Evolutionary conservation across 306 rosid genomes (phyloP).

Genomic region (Styphnolobium japonicum): DNA sequence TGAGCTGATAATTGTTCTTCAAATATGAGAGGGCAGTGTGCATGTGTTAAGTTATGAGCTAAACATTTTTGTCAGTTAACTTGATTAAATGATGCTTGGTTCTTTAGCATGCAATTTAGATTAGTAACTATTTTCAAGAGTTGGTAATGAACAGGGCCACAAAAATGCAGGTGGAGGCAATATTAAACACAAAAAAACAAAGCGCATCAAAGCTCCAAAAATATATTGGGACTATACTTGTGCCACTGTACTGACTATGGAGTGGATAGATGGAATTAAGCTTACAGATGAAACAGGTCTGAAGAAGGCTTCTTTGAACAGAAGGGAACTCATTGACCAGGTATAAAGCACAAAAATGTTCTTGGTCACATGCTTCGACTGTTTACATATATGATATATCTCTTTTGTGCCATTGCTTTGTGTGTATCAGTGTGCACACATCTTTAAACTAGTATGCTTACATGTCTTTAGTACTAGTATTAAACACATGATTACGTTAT

Average conservation of each 20-base stretch:
- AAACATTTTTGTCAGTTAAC: conserved; percentile 10
- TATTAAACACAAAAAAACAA: conserved; percentile 25
- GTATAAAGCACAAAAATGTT: conserved; percentile 35
- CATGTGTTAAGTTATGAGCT: neutral
- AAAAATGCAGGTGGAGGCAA: conserved; percentile 35
- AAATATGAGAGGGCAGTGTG: conserved; percentile 15
- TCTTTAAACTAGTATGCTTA: conserved; percentile 7
- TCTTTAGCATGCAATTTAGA: conserved; percentile 24
- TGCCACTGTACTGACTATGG: conserved; percentile 88
- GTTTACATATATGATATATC: neutral
- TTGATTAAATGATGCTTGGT: conserved; percentile 11
- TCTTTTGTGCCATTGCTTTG: neutral
- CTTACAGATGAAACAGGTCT: conserved; percentile 77
- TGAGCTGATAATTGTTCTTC: conserved; percentile 14
- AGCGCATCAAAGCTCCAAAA: conserved; percentile 77
- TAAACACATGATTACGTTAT: neutral
- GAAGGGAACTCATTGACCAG: conserved; percentile 88
- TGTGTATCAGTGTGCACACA: neutral
- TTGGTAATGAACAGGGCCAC: conserved; percentile 32
- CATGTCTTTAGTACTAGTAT: neutral
- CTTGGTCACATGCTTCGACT: conserved; percentile 17
- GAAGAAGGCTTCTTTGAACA: conserved; percentile 65
- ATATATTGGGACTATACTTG: conserved; percentile 82
- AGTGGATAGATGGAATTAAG: conserved; percentile 96
- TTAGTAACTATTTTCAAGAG: conserved; percentile 35